Evolutionary conservation across 495 filamentous ascomycete genomes (phyloP).

Genomic region (Xylaria longipes): DNA sequence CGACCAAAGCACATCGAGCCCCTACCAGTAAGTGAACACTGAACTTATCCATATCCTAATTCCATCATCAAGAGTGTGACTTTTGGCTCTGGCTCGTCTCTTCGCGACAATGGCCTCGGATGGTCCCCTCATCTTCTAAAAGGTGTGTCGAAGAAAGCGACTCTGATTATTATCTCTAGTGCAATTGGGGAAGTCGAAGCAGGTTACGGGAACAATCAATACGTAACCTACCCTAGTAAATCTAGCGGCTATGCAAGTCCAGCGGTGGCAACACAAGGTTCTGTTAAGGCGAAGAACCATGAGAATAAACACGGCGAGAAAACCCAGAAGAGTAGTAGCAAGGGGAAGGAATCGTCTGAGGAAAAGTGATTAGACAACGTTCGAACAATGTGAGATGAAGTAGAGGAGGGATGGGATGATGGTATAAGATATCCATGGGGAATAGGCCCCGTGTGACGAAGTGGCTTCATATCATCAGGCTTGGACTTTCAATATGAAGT

Average conservation of each 20-base stretch:
- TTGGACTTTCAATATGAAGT: neutral
- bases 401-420: neutral
- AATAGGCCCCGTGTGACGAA: neutral
- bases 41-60: neutral
- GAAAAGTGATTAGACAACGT: neutral
- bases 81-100: neutral
- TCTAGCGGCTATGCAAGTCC: neutral
- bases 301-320: neutral
- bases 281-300: neutral
- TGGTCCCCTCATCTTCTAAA: neutral
- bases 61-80: neutral
- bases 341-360: neutral
- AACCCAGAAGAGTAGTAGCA: neutral
- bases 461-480: constrained; percentile 1
- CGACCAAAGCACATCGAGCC: neutral
- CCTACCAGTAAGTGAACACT: constrained; percentile 5
- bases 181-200: constrained; percentile 1
- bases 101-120: neutral
- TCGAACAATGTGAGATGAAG: neutral
- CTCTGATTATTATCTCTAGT: neutral
- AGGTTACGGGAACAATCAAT: neutral
- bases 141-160: neutral
- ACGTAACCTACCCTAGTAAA: neutral
- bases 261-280: constrained; percentile 9
- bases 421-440: neutral